Evolutionary conservation across 176 grass and related monocot genomes (phyloP).

Genomic region (Oryza coarctata): DNA sequence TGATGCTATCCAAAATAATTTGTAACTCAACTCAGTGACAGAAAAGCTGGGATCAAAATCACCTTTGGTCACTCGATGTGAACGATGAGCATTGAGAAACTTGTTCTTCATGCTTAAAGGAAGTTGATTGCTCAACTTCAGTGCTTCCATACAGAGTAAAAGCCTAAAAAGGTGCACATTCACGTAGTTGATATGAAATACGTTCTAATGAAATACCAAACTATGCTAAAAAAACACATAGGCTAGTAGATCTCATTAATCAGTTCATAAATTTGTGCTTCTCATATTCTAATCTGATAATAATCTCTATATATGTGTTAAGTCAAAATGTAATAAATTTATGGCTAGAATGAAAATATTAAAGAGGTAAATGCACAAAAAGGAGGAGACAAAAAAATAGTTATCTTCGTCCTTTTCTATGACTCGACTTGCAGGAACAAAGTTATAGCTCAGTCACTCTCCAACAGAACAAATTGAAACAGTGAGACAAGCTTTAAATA

Average conservation of each 20-base stretch:
- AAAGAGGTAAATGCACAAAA: not conserved
- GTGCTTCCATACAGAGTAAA: slow-evolving; percentile 28
- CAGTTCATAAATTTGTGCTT: not conserved
- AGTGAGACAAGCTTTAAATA: not conserved
- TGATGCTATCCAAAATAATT: not conserved
- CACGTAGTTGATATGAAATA: slow-evolving; percentile 22
- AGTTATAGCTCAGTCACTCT: not conserved
- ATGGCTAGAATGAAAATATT: not conserved
- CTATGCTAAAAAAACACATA: not conserved
- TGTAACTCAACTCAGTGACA: not conserved
- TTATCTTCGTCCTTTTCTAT: not conserved
- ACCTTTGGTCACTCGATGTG: slow-evolving; percentile 44
- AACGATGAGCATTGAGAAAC: slow-evolving; percentile 35
- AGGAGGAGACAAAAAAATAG: not conserved
- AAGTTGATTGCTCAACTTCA: slow-evolving; percentile 36
- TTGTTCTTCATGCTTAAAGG: slow-evolving; percentile 42
- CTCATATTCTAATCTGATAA: not conserved
- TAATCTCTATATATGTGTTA: not conserved
- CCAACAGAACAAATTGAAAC: not conserved
- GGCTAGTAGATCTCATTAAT: not conserved
- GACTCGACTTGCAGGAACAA: not conserved
- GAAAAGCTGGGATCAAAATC: not conserved
- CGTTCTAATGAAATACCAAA: slow-evolving; percentile 7
- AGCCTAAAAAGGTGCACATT: slow-evolving; percentile 39
- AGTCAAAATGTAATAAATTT: not conserved